These are phyloP conservation scores for Coemansia sp. DNA, from an alignment of 192 early-diverging fungal genomes.

Conservation along the genomic window DNA sequence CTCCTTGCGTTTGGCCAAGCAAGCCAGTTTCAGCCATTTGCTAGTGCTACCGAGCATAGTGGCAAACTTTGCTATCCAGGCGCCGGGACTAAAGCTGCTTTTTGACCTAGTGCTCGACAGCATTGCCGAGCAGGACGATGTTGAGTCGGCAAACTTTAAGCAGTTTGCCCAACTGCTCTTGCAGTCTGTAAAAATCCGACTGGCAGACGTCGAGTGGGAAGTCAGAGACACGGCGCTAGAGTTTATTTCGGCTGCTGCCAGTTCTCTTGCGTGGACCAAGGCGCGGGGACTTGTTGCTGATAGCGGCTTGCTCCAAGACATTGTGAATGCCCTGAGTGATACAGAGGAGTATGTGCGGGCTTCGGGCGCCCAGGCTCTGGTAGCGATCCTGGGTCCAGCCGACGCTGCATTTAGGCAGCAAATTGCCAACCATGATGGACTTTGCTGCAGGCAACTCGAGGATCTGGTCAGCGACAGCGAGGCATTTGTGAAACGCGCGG, in stretches of 20 bases:
- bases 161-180: constrained; percentile 1
- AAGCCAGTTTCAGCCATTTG: constrained; percentile 1
- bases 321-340: constrained; percentile 16
- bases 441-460: neutral
- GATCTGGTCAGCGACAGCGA: constrained; percentile 32
- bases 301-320: constrained; percentile 4
- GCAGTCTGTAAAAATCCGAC: constrained; percentile 3
- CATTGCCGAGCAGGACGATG: neutral
- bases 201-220: constrained; percentile 50
- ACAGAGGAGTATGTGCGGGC: constrained; percentile 49
- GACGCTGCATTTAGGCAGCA: neutral
- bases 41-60: constrained; percentile 13
- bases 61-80: constrained; percentile 26
- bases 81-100: constrained; percentile 29
- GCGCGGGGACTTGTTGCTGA: neutral
- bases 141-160: neutral
- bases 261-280: neutral
- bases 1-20: constrained; percentile 13
- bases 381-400: neutral
- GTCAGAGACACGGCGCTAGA: constrained; percentile 37
- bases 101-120: constrained; percentile 24
- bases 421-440: neutral
- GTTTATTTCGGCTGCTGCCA: constrained; percentile 12
- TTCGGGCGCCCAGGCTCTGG: constrained; percentile 25
- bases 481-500: constrained; percentile 46